Percentiles rank a stretch among this genome's conserved stretches.
phyloP scores from a whole-genome alignment of 179 eudicot species.

The Beta lomatogona region DNA sequence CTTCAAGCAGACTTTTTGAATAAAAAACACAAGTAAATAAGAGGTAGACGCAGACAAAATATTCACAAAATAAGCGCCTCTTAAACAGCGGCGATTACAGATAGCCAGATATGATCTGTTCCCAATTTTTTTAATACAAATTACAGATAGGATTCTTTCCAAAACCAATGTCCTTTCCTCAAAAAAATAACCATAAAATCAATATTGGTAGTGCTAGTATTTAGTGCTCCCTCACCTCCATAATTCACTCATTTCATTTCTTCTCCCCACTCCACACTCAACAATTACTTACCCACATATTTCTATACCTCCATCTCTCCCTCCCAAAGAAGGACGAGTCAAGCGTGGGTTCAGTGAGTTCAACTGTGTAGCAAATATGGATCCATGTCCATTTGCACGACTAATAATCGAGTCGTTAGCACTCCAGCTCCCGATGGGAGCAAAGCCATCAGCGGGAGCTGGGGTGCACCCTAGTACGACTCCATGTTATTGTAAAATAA shows the following conservation, averaged over 20 bases:
- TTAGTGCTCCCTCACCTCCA: background rate
- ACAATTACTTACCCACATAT: background rate
- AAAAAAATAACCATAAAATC: background rate
- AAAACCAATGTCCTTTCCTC: background rate
- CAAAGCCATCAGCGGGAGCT: constrained; percentile 46
- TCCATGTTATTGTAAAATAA: constrained; percentile 75
- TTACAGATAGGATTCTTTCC: background rate
- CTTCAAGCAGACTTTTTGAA: no score
- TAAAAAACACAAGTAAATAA: background rate
- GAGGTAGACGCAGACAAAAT: constrained; percentile 21
- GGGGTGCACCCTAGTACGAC: constrained; percentile 71
- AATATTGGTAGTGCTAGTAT: constrained; percentile 6
- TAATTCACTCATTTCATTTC: constrained; percentile 12
- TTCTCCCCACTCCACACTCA: background rate
- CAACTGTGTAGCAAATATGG: constrained; percentile 40
- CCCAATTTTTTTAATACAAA: background rate
- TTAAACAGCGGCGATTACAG: constrained; percentile 18
- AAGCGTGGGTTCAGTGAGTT: no score
- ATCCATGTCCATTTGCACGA: constrained; percentile 92
- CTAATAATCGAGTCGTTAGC: constrained; percentile 75
- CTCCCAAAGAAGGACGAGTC: no score
- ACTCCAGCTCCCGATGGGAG: constrained; percentile 56
- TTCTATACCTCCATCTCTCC: background rate
- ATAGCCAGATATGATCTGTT: constrained; percentile 10
- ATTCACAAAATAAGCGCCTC: constrained; percentile 19